Evolutionary conservation across 2,329 filamentous ascomycete genomes (phyloP).

Genomic region (Aschersonia sp.): DNA sequence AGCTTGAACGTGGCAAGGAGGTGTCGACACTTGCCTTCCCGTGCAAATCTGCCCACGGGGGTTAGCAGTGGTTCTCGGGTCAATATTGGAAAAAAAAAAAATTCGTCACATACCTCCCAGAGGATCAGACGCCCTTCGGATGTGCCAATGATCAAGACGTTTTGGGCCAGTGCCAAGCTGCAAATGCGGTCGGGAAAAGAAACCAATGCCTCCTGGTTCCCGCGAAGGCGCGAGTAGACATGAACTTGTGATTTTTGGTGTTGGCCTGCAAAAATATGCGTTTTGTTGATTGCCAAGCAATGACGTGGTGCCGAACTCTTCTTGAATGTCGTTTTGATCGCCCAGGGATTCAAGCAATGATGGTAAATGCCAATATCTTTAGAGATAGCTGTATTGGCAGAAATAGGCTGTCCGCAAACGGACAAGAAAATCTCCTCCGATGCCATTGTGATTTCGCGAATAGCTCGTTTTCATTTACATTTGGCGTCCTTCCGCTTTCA

Average conservation of each 20-base stretch:
- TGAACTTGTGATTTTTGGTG: slow-evolving; percentile 83
- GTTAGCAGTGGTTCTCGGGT: slow-evolving; percentile 2
- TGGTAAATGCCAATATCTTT: slow-evolving; percentile 81
- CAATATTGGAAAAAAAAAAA: slow-evolving; percentile 4
- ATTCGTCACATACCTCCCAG: slow-evolving; percentile 60
- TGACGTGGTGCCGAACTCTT: slow-evolving; percentile 74
- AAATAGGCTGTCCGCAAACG: slow-evolving; percentile 39
- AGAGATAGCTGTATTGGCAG: slow-evolving; percentile 46
- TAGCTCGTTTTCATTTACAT: too few relatives aligned
- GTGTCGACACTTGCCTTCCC: slow-evolving; percentile 61
- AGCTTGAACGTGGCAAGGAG: slow-evolving; percentile 63
- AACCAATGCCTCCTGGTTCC: slow-evolving; percentile 77
- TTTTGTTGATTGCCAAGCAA: slow-evolving; percentile 63
- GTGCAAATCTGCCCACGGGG: slow-evolving; percentile 44
- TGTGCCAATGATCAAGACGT: slow-evolving; percentile 68
- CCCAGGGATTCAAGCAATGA: slow-evolving; percentile 66
- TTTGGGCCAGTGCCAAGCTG: slow-evolving; percentile 56
- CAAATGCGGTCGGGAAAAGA: slow-evolving; percentile 79
- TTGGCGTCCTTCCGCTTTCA: too few relatives aligned
- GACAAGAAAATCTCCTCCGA: slow-evolving; percentile 45
- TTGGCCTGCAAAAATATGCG: slow-evolving; percentile 85
- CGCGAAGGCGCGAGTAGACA: slow-evolving; percentile 73
- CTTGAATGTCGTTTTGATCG: slow-evolving; percentile 71
- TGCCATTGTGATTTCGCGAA: too few relatives aligned
- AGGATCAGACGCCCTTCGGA: slow-evolving; percentile 73